phyloP scores from a whole-genome alignment of 768 basidiomycete genomes.

The Pisolithus microcarpus region DNA sequence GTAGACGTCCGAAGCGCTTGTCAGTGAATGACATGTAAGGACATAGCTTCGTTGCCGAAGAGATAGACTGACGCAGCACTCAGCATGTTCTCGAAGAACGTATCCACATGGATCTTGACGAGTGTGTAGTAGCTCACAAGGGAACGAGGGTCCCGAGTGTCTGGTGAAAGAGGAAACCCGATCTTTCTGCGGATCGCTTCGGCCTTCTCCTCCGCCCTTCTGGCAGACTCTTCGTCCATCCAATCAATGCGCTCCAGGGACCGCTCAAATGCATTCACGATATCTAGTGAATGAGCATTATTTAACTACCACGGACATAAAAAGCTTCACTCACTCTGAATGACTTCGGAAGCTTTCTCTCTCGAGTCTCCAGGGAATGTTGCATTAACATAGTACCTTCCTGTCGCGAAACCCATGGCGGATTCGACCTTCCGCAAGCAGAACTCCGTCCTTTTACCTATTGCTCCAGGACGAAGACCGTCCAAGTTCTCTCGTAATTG shows the following conservation, averaged over 20 bases:
- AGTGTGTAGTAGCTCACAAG: constrained; percentile 66
- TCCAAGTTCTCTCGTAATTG: constrained; percentile 62
- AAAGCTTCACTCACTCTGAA: constrained; percentile 46
- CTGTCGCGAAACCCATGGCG: constrained; percentile 82
- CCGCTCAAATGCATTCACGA: constrained; percentile 75
- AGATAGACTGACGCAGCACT: constrained; percentile 41
- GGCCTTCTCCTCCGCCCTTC: constrained; percentile 81
- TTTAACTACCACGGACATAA: background rate
- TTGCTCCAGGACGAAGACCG: constrained; percentile 82
- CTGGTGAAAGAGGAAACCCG: constrained; percentile 84
- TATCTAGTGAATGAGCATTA: constrained; percentile 37
- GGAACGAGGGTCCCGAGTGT: constrained; percentile 64
- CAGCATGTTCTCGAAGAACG: constrained; percentile 83
- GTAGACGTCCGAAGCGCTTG: constrained; percentile 51
- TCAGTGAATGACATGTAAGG: constrained; percentile 7
- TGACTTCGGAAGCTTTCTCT: constrained; percentile 75
- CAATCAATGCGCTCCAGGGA: constrained; percentile 72
- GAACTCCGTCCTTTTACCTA: constrained; percentile 77
- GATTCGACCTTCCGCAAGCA: constrained; percentile 69
- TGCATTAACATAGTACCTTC: constrained; percentile 82
- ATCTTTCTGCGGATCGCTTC: constrained; percentile 63
- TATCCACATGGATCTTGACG: constrained; percentile 57
- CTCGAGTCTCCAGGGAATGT: constrained; percentile 76
- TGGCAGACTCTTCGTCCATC: constrained; percentile 84
- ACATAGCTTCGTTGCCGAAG: background rate